Conservation (phyloP, 2,329 filamentous ascomycete species). For the Harringtonia aguacate region DNA sequence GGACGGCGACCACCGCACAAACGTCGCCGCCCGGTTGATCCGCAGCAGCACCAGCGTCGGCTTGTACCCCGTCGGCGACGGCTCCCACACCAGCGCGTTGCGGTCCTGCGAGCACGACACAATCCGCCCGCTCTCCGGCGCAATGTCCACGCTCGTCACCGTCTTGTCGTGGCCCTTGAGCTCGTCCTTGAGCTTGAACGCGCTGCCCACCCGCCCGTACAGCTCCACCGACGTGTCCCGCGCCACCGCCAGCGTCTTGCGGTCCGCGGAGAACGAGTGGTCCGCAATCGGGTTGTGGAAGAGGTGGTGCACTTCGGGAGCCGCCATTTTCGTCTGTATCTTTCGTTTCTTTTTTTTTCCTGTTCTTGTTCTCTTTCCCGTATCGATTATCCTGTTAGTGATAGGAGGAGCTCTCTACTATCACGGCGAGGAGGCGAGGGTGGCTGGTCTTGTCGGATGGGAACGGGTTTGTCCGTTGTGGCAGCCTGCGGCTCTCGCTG, state of each 20-base stretch:
- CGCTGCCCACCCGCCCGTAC: slow-evolving; percentile 61
- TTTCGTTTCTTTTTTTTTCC: background rate
- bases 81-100: slow-evolving; percentile 97
- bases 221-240: slow-evolving; percentile 86
- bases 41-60: slow-evolving; percentile 92
- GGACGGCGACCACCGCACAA: slow-evolving; percentile 92
- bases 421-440: slow-evolving; percentile 28
- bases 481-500: too few species aligned
- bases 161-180: slow-evolving; percentile 95
- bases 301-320: slow-evolving; percentile 88
- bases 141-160: slow-evolving; percentile 93
- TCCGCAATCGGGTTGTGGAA: slow-evolving; percentile 95
- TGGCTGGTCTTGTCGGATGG: background rate
- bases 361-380: background rate
- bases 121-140: slow-evolving; percentile 79
- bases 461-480: background rate
- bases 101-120: slow-evolving; percentile 98
- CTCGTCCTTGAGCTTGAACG: slow-evolving; percentile 81
- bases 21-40: slow-evolving; percentile 93
- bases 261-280: slow-evolving; percentile 95
- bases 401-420: slow-evolving; percentile 99
- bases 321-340: slow-evolving; percentile 47
- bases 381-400: slow-evolving; percentile 22
- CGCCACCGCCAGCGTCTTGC: slow-evolving; percentile 77
- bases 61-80: slow-evolving; percentile 85